A percentile compares a stretch with the other conserved stretches of the same genome.
These are phyloP conservation scores for Naganishia friedmannii DNA, from an alignment of 768 basidiomycete species.

Conservation along the genomic window DNA sequence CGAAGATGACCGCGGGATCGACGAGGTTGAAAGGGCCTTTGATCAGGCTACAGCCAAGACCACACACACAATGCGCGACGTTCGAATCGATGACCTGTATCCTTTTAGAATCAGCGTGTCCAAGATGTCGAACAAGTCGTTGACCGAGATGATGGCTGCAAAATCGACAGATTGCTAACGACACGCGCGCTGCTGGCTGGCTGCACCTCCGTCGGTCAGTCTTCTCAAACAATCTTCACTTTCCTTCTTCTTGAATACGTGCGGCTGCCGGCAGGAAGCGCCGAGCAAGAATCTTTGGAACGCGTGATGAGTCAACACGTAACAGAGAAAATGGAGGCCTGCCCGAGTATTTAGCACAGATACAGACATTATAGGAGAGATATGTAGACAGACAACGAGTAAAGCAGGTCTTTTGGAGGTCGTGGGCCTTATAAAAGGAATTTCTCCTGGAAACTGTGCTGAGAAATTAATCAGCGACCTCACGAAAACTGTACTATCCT, in stretches of 20 bases:
- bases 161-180: slow-evolving; percentile 1
- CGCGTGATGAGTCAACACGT: slow-evolving; percentile 20
- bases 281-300: slow-evolving; percentile 1
- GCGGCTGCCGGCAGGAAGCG: slow-evolving; percentile 7
- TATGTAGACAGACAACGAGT: background rate
- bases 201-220: slow-evolving; percentile 10
- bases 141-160: background rate
- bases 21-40: background rate
- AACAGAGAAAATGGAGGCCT: background rate
- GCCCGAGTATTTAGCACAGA: background rate
- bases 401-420: no score
- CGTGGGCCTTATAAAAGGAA: no score
- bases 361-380: background rate
- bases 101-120: background rate
- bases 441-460: no score
- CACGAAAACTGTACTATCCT: background rate
- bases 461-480: background rate
- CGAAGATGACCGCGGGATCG: slow-evolving; percentile 3
- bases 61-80: background rate
- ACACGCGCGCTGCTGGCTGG: background rate
- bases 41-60: background rate
- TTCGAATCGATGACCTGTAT: background rate
- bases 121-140: background rate
- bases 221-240: slow-evolving; percentile 21
- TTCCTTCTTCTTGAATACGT: background rate